Evolutionary conservation across 129 eudicot genomes (phyloP), one percentile per base, ranked within the genome.

Genomic region (Chrysanthemum lavandulifolium): DNA sequence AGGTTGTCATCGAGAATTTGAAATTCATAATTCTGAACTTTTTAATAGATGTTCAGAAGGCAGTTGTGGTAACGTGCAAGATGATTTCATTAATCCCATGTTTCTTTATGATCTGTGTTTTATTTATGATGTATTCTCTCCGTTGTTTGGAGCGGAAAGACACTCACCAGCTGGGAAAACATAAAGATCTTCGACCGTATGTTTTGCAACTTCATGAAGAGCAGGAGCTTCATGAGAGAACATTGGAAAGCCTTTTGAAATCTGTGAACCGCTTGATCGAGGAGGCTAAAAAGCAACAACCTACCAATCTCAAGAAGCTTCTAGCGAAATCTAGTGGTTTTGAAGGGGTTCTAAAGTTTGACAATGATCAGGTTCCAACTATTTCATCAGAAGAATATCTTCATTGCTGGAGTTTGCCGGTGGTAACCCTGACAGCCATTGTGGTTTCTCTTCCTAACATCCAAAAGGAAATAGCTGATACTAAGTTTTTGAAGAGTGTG

Each of bases 361-460:
- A 81, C 23, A 55, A 47, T 31, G 36, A 31, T 31, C 72, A 54
- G 16, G 74, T 85, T 33, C 63, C 47, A 14, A 5, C 9, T 43
- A 62, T 84, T 5, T 16, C 27, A 55, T n/a, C 71, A 16, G 62
- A 69, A 65, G 70, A 81, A 4, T 71, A 43, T 25, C 74, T 74
- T 16, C 13, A 76, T 62, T 75, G 86, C 14, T 81, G 86, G 89
- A 36, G 81, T 57, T 71, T 84, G 18, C 76, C 86, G 2, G 61
- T 84, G 29, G 84, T 75, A 16, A 84, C 83, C 13, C 61, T 85
- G 9, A 80, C 89, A 21, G 59, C 80, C 61, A 81, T 85, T 5
- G 80, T 84, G 2, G 4, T 81, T 45, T 74, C 86, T 19, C 84
- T 85, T 27, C 79, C 89, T 5, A 62, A 57, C 13, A 63, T 72